A percentile compares a stretch with the other conserved stretches of the same genome.
phyloP scores from a whole-genome alignment of 1,139 yeast species.

The Pichiaceae sp. region DNA sequence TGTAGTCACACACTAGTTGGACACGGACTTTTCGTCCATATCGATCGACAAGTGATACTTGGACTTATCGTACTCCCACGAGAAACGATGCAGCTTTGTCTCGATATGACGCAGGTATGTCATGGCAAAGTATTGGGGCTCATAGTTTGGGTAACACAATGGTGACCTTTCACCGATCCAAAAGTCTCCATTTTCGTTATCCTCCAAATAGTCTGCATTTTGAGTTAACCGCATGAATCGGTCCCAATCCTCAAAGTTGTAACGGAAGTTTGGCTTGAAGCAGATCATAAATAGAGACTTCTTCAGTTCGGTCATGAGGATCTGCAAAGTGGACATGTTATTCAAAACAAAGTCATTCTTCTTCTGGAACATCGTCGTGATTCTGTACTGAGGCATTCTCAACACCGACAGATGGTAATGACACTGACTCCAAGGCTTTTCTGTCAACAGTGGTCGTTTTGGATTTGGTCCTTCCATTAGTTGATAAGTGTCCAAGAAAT shows the following conservation, averaged over 20 bases:
- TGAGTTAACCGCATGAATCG: slow-evolving; percentile 25
- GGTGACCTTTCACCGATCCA: slow-evolving; percentile 46
- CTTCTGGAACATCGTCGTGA: slow-evolving; percentile 19
- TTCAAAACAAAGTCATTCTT: slow-evolving; percentile 17
- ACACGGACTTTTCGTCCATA: no score
- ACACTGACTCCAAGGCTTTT: background rate
- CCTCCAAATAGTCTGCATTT: slow-evolving; percentile 11
- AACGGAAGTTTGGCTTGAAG: slow-evolving; percentile 27
- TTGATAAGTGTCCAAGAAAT: slow-evolving; percentile 6
- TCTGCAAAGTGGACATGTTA: slow-evolving; percentile 15
- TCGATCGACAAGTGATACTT: background rate
- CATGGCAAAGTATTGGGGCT: slow-evolving; percentile 53
- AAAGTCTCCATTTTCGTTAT: slow-evolving; percentile 21
- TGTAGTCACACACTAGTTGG: no score
- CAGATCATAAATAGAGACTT: slow-evolving; percentile 15
- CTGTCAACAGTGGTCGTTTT: background rate
- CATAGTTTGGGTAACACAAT: slow-evolving; percentile 54
- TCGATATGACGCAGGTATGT: slow-evolving; percentile 33
- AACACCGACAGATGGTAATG: slow-evolving; percentile 5
- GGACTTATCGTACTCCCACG: slow-evolving; percentile 3
- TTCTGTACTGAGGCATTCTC: slow-evolving; percentile 17
- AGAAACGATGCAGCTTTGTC: slow-evolving; percentile 19
- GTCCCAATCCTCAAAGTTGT: slow-evolving; percentile 39
- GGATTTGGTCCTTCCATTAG: slow-evolving; percentile 1
- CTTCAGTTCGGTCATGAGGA: slow-evolving; percentile 15